Base-by-base conservation (phyloP, 2,329 filamentous ascomycete genomes). In the Bretziella fagacearum region DNA sequence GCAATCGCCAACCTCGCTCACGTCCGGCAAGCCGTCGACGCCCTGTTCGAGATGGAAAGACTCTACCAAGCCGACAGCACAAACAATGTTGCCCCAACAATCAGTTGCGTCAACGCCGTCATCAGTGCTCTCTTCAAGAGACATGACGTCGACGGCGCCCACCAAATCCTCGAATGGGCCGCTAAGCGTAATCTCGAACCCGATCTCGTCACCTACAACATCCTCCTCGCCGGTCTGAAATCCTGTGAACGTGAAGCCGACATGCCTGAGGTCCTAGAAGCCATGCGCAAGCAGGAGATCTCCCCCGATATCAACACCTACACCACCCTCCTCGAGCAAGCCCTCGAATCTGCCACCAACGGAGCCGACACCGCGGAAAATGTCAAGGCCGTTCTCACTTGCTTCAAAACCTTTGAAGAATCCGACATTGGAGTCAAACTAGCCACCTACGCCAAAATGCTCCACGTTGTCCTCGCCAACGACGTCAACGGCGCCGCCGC, bases 221-320 rank as follows among this genome's bases (percentile, higher is more conserved):
- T 70, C 5, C 66, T 85, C n/a, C 66, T 86, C n/a, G 63, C 68
- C 5, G 65, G 74, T 25, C 64, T 75, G 48, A 65, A 84, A 49
- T 65, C 67, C 11, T 60, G 64, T 15, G 67, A 67, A 20, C 62
- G 67, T 22, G 55, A 60, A 27, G 56, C 64, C 1, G 69, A 74
- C 33, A 68, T 73, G 10, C 63, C 67, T 36, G 58, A 58, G 2
- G 56, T 84, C 10, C 64, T 85, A 2, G 55, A 62, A 3, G 62
- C 68, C 46, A 86, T 86, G 81, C 62, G 69, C 32, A 52, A 58
- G 2, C 60, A 67, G 13, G 66, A 67, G 2, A 59, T 84, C 23
- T 54, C 66, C 25, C 71, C 78, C 1, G 75, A 86, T 57, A 65
- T 69, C n/a, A 71, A 70, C 4, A 91, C 84, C 0, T 84, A 83